A percentile compares a stretch with the other conserved stretches of the same genome.
These are phyloP conservation scores for Coemansia sp. DNA, from an alignment of 192 early-diverging fungal genomes.

Conservation along the genomic window DNA sequence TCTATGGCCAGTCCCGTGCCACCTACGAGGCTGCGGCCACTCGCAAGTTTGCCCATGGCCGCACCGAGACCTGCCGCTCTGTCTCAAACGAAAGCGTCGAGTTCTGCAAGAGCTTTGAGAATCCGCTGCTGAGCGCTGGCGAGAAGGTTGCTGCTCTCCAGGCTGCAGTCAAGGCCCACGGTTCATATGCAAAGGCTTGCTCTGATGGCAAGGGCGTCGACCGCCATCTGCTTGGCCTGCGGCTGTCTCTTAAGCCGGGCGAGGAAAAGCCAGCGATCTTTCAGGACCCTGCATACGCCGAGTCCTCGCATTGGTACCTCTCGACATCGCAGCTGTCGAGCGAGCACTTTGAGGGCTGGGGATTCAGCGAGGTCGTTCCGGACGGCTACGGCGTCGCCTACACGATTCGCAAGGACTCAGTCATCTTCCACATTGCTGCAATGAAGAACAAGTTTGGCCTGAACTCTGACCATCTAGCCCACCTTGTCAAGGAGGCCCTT, in stretches of 20 bases:
- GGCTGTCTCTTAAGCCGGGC: conserved; percentile 68
- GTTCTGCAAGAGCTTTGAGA: conserved; percentile 86
- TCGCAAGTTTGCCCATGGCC: conserved; percentile 86
- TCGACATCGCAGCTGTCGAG: conserved; percentile 91
- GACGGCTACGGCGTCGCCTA: conserved; percentile 94
- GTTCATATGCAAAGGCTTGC: conserved; percentile 78
- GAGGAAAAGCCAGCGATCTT: conserved; percentile 86
- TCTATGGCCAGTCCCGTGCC: conserved; percentile 74
- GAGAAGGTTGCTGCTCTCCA: conserved; percentile 71
- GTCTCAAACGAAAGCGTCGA: conserved; percentile 73
- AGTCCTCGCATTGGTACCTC: conserved; percentile 86
- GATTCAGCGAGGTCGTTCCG: conserved; percentile 83
- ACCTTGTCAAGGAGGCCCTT: conserved; percentile 85
- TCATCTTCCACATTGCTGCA: conserved; percentile 88
- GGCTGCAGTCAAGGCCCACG: conserved; percentile 77
- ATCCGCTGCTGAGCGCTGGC: conserved; percentile 54
- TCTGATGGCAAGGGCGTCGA: conserved; percentile 88
- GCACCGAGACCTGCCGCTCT: conserved; percentile 91
- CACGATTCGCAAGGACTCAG: conserved; percentile 83
- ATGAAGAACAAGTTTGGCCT: conserved; percentile 61
- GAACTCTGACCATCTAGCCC: conserved; percentile 66
- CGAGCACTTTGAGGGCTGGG: conserved; percentile 93
- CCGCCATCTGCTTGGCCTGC: conserved; percentile 84
- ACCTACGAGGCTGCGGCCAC: conserved; percentile 95
- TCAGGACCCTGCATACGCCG: conserved; percentile 76